Conservation (phyloP, 371 early-diverging fungal genomes). For the Blyttiomyces sp. region DNA sequence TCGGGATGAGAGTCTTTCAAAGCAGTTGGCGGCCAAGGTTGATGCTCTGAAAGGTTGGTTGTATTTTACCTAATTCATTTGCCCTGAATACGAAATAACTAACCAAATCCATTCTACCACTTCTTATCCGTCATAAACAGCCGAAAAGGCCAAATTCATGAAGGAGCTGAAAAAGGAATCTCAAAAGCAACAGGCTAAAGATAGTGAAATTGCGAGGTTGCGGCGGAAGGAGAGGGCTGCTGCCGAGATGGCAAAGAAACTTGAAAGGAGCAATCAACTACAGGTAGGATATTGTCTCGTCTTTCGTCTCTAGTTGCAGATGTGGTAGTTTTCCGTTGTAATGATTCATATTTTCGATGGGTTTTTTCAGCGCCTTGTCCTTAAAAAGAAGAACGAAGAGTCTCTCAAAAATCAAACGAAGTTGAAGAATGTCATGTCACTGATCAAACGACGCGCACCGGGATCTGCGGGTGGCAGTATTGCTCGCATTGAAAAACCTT, state of each 20-base stretch:
- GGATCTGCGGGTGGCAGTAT: neutral
- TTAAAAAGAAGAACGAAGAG: slow-evolving; percentile 35
- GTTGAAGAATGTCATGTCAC: slow-evolving; percentile 49
- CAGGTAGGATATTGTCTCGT: slow-evolving; percentile 50
- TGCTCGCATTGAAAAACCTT: neutral
- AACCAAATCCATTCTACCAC: neutral
- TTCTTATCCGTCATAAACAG: slow-evolving; percentile 15
- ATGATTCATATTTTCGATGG: slow-evolving; percentile 17
- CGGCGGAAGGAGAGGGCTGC: slow-evolving; percentile 67
- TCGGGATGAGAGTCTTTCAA: slow-evolving; percentile 34
- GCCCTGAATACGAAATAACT: too few species aligned
- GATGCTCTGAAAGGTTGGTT: slow-evolving; percentile 35
- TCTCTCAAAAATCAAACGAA: slow-evolving; percentile 52
- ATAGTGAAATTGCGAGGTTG: slow-evolving; percentile 69
- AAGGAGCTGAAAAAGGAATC: slow-evolving; percentile 77
- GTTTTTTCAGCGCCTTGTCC: slow-evolving; percentile 27
- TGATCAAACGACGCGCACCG: slow-evolving; percentile 38
- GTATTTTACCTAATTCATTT: neutral
- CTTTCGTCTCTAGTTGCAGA: neutral
- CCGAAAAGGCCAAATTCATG: slow-evolving; percentile 76
- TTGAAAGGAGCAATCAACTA: slow-evolving; percentile 64
- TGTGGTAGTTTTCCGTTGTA: neutral
- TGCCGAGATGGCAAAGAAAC: slow-evolving; percentile 59
- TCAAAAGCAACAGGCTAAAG: slow-evolving; percentile 59
- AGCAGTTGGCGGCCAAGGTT: slow-evolving; percentile 42